Base-by-base conservation (phyloP, 1,139 yeast genomes). In the Yamadazyma kanchanaburiensis region DNA sequence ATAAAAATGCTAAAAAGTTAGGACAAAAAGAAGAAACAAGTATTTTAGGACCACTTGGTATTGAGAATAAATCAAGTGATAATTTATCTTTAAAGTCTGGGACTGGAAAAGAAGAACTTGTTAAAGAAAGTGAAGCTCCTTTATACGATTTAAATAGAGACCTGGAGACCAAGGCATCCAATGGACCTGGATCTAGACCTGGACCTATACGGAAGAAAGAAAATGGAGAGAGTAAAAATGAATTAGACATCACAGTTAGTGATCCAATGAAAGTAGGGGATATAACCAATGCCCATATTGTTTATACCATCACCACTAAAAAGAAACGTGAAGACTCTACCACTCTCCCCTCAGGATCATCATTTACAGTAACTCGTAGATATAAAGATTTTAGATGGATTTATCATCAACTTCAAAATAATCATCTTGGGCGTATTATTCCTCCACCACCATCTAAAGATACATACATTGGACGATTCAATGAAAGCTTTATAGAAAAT, bases 401-500 rank as follows among this genome's bases (percentile, higher is more conserved):
- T 16, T 89, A 87, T 55, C 87, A 87, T 45, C 96, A 91, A 46
- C 64, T 91, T 20, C 87, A 85, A 49, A 75, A 76, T 42, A 86
- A 82, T 46, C 88, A 91, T 50, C 95, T 95, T 18, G 98, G 98
- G 1, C 68, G 74, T 35, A 82, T 94, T 24, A 80, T 94, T 16
- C 98, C 98, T 1, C 96, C 98, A 0, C 97, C 98, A 8, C 98
- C 99, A 1, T 86, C 87, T 22, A 94, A 94, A 51, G 97, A 91
- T 55, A 85, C 87, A 0, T 66, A 65, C 32, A 82, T 89, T 35
- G 96, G 96, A 3, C 68, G 95, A 41, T 83, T 82, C 58, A 86
- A 87, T 48, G 89, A 85, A 43, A 88, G 80, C 47, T 88, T 91
- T 49, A 80, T 91, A 31, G 97, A 89, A 52, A 78, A 77, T 42